These are phyloP conservation scores for Fusarium mundagurra DNA, from an alignment of 2,329 filamentous ascomycete genomes.

Conservation along the genomic window DNA sequence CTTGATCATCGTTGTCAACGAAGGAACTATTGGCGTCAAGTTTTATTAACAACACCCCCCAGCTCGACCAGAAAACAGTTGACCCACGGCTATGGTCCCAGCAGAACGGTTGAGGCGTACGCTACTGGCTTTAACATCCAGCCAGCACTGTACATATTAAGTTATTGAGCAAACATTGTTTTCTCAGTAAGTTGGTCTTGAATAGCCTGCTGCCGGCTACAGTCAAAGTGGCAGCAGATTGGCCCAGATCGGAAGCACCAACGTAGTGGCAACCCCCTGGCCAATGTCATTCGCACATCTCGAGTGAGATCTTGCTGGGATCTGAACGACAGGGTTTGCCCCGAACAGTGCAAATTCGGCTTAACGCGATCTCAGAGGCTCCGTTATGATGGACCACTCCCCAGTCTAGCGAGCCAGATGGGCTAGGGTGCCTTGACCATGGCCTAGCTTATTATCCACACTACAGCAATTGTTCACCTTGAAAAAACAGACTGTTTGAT, in stretches of 20 bases:
- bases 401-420: constrained; percentile 12
- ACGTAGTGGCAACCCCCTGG: constrained; percentile 32
- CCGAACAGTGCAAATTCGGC: constrained; percentile 34
- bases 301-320: constrained; percentile 34
- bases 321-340: constrained; percentile 35
- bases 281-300: constrained; percentile 21
- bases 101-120: constrained; percentile 28
- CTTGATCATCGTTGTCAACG: background rate
- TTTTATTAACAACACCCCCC: constrained; percentile 9
- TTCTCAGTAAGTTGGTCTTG: background rate
- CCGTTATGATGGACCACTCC: constrained; percentile 28
- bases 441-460: constrained; percentile 2
- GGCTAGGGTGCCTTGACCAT: constrained; percentile 1
- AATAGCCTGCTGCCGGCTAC: constrained; percentile 1
- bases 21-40: constrained; percentile 7
- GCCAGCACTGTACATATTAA: constrained; percentile 11
- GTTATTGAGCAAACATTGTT: constrained; percentile 27
- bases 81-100: constrained; percentile 9
- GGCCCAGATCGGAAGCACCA: constrained; percentile 26
- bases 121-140: constrained; percentile 2
- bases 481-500: background rate
- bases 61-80: constrained; percentile 10
- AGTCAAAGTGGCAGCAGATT: constrained; percentile 14
- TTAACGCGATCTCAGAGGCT: constrained; percentile 37
- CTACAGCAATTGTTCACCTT: background rate